Evolutionary conservation across 2,329 filamentous ascomycete genomes (phyloP).

Genomic region (Penicillium fuscoglaucum): DNA sequence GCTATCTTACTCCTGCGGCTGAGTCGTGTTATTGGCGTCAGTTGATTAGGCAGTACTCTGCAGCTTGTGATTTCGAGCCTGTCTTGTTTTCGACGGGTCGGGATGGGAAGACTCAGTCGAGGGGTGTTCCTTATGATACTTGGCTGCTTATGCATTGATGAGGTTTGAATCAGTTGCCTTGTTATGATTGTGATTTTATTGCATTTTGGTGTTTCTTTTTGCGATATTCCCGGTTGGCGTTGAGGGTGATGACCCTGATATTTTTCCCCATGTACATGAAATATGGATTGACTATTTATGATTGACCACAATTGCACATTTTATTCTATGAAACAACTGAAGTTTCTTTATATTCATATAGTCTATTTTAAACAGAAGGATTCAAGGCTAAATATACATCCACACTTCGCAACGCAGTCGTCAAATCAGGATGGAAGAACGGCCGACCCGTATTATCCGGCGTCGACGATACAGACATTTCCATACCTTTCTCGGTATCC

Average conservation of each 20-base stretch:
- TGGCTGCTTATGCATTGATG: constrained; percentile 36
- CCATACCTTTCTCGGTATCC: background rate
- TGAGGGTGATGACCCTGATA: background rate
- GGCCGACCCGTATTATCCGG: constrained; percentile 69
- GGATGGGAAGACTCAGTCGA: constrained; percentile 31
- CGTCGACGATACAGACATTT: background rate
- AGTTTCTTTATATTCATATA: background rate
- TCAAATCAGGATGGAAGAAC: constrained; percentile 86
- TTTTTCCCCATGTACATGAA: background rate
- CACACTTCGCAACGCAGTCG: constrained; percentile 78
- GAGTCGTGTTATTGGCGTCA: constrained; percentile 59
- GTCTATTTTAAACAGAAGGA: background rate
- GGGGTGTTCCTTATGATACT: constrained; percentile 45
- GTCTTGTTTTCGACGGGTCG: constrained; percentile 32
- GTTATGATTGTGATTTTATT: background rate
- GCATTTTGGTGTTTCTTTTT: constrained; percentile 1
- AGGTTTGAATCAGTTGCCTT: background rate
- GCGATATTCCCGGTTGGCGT: constrained; percentile 6
- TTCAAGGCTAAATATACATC: background rate
- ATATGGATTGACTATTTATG: background rate
- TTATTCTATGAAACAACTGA: background rate
- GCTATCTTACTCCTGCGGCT: constrained; percentile 56
- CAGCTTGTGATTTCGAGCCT: constrained; percentile 45
- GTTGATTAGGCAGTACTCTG: constrained; percentile 43
- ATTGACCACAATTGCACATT: background rate